Evolutionary conservation across 805 yeast genomes (phyloP).

Genomic region (Starmerella riodocensis): DNA sequence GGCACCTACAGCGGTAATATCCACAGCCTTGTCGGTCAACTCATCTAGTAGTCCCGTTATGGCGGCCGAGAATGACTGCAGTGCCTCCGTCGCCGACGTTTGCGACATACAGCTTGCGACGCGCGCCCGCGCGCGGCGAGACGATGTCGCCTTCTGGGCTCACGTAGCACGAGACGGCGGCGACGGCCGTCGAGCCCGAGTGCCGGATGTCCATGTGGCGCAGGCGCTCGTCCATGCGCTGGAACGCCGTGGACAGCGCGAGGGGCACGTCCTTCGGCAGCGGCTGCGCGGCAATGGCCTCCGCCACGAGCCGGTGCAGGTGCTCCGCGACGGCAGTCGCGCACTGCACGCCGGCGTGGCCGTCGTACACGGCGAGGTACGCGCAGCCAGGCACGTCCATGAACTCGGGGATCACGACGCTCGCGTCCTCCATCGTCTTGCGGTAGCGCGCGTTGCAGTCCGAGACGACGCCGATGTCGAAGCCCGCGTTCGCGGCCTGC

Average conservation of each 20-base stretch:
- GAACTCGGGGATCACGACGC: conserved; percentile 80
- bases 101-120: conserved; percentile 74
- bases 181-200: conserved; percentile 93
- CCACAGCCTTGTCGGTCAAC: too few species aligned
- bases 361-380: conserved; percentile 89
- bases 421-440: conserved; percentile 91
- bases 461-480: conserved; percentile 83
- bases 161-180: conserved; percentile 83
- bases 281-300: conserved; percentile 28
- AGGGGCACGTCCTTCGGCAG: conserved; percentile 35
- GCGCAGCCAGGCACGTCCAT: conserved; percentile 80
- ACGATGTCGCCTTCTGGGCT: conserved; percentile 8
- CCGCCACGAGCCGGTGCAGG: conserved; percentile 48
- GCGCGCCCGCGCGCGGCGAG: conserved; percentile 5
- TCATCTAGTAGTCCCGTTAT: too few species aligned
- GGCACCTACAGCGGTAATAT: too few species aligned
- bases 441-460: conserved; percentile 71
- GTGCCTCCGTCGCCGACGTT: conserved; percentile 94
- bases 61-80: too few species aligned
- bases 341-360: conserved; percentile 89
- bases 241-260: conserved; percentile 54
- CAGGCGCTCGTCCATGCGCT: conserved; percentile 60
- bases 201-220: conserved; percentile 49
- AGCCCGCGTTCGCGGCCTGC: conserved; percentile 28
- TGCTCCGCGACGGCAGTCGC: conserved; percentile 92